Percentiles rank a stretch among this genome's conserved stretches.
These are phyloP conservation scores for Calycina herbarum DNA, from an alignment of 2,329 filamentous ascomycete species.

Conservation along the genomic window DNA sequence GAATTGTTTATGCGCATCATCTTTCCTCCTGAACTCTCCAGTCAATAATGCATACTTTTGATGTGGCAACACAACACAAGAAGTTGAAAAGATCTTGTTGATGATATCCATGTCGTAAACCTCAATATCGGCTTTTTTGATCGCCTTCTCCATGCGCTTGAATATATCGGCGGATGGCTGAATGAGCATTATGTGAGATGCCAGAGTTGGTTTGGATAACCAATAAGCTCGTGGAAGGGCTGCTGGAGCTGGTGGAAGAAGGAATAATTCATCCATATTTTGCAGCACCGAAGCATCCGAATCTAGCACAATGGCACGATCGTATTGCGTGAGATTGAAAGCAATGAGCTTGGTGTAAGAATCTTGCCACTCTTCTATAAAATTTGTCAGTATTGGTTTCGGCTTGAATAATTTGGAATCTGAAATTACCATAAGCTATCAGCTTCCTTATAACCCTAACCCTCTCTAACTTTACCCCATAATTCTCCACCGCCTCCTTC, in stretches of 20 bases:
- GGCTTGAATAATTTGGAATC: background rate
- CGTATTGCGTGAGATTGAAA: conserved; percentile 65
- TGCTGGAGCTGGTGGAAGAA: conserved; percentile 58
- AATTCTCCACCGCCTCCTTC: conserved; percentile 46
- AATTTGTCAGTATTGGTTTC: background rate
- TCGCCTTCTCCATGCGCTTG: conserved; percentile 35
- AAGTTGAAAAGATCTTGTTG: conserved; percentile 8
- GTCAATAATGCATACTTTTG: conserved; percentile 54
- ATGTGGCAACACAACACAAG: conserved; percentile 53
- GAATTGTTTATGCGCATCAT: conserved; percentile 47
- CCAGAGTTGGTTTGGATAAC: conserved; percentile 57
- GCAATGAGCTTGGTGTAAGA: conserved; percentile 68
- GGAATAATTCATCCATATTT: conserved; percentile 69
- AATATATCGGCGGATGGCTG: conserved; percentile 57
- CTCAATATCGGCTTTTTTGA: conserved; percentile 24
- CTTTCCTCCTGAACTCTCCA: conserved; percentile 52
- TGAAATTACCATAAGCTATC: conserved; percentile 39
- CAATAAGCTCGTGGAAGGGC: conserved; percentile 75
- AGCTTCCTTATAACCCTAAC: conserved; percentile 43
- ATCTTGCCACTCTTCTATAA: conserved; percentile 27
- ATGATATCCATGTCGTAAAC: conserved; percentile 54
- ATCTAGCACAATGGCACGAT: conserved; percentile 51
- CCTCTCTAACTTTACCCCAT: conserved; percentile 46
- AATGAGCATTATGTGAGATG: conserved; percentile 62
- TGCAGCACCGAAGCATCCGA: conserved; percentile 65